Evolutionary conservation across 148 eudicot species (phyloP).

Genomic region (Chenopodium formosanum): DNA sequence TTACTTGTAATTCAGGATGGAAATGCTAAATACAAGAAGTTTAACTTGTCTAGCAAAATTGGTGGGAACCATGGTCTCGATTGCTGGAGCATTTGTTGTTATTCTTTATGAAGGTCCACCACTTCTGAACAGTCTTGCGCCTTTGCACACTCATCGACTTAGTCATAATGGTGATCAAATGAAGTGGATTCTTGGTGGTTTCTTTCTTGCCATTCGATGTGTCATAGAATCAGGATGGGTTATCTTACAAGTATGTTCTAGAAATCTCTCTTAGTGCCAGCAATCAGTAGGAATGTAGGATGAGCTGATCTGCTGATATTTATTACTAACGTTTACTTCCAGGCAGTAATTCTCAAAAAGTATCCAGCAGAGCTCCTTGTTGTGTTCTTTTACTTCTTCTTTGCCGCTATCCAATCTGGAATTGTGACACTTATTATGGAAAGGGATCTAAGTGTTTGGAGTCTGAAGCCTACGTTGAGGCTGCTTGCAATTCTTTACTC

Average conservation of each 20-base stretch:
- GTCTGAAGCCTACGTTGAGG: slow-evolving; percentile 52
- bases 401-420: slow-evolving; percentile 66
- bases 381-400: slow-evolving; percentile 72
- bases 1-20: slow-evolving; percentile 41
- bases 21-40: slow-evolving; percentile 37
- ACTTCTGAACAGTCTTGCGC: slow-evolving; percentile 32
- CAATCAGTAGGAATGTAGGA: neutral
- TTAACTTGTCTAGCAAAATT: slow-evolving; percentile 36
- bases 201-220: slow-evolving; percentile 56
- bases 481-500: slow-evolving; percentile 63
- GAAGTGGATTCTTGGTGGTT: slow-evolving; percentile 67
- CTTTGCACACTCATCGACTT: slow-evolving; percentile 25
- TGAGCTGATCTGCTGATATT: slow-evolving; percentile 14
- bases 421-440: slow-evolving; percentile 49
- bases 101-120: slow-evolving; percentile 54
- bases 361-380: slow-evolving; percentile 67
- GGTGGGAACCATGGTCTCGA: slow-evolving; percentile 41
- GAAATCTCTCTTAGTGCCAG: neutral
- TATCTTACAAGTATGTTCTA: slow-evolving; percentile 60
- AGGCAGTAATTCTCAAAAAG: slow-evolving; percentile 61
- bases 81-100: slow-evolving; percentile 48
- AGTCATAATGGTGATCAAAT: slow-evolving; percentile 33
- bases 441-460: slow-evolving; percentile 63
- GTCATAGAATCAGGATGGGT: slow-evolving; percentile 48
- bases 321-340: slow-evolving; percentile 20